A percentile compares a stretch with the other conserved stretches of the same genome.
phyloP scores from a whole-genome alignment of 2,329 filamentous ascomycete species.

The Fusarium setosum region DNA sequence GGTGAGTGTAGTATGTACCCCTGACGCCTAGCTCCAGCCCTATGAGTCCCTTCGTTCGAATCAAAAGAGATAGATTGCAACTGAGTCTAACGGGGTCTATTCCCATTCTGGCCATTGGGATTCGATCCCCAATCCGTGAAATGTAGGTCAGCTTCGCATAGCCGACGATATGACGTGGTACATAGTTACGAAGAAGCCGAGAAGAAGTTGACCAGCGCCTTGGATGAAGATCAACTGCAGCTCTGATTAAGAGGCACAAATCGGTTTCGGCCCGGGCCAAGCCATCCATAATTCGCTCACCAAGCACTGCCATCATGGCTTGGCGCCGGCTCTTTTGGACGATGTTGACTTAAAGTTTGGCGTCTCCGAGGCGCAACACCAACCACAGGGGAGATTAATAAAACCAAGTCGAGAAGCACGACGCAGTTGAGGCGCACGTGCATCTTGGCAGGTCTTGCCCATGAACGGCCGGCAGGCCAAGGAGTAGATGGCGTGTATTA shows the following conservation, averaged over 20 bases:
- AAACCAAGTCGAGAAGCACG: background rate
- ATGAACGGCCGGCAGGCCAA: background rate
- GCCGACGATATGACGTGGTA: too few relatives aligned
- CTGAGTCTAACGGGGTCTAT: background rate
- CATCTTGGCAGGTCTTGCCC: background rate
- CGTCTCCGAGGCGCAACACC: constrained; percentile 3
- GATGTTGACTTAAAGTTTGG: constrained; percentile 18
- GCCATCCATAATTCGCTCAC: background rate
- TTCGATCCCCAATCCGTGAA: too few relatives aligned
- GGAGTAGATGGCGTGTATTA: too few relatives aligned
- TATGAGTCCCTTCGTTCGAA: background rate
- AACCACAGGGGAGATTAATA: constrained; percentile 2
- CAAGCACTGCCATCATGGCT: background rate
- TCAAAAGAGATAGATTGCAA: background rate
- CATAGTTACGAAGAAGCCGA: too few relatives aligned
- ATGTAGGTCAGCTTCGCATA: too few relatives aligned
- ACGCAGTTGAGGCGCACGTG: background rate
- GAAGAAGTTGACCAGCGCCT: too few relatives aligned
- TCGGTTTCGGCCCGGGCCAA: background rate
- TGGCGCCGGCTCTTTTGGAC: background rate
- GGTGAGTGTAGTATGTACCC: background rate
- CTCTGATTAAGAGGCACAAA: background rate
- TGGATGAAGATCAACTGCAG: too few relatives aligned
- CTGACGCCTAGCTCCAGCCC: constrained; percentile 2
- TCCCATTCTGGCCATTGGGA: background rate